Base-by-base conservation (phyloP, 805 yeast species). In the Metschnikowia gelsemii region DNA sequence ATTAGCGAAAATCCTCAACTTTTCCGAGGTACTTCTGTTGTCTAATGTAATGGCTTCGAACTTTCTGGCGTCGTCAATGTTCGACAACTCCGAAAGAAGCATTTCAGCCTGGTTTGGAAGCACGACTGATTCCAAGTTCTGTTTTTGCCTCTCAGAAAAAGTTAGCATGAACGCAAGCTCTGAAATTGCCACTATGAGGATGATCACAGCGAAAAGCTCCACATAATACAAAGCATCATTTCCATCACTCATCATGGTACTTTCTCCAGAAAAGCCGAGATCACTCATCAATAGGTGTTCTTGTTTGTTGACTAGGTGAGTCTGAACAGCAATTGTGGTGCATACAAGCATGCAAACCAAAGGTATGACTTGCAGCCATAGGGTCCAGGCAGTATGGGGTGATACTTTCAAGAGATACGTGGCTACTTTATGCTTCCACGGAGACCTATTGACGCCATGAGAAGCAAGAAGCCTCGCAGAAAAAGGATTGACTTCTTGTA, bases 1-100 rank as follows among this genome's bases (percentile, higher is more conserved):
- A 11, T 86, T 80, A 0, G 87, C 75, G n/a, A 72, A 63, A 8
- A 84, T 64, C 42, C 72, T 73, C 24, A 83, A 70, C 3, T 85
- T 71, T 57, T 87, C 95, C 35, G 85, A 63, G 18, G 68, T 62
- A 57, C 82, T 90, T 4, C 80, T 80, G 21, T 36, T 38, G 1
- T n/a, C 22, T 29, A 66, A 49, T 24, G 64, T 65, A 32, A 69
- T 60, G 14, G 54, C 45, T 32, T 66, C 64, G 47, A 69, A 66
- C 12, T 29, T 41, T 30, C 54, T 56, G 9, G 43, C 32, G 5
- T 51, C 60, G 27, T 50, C 56, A 40, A 13, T 26, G 9, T 21
- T 47, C 33, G 43, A 30, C 17, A 51, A 40, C 22, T 50, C 44
- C 5, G 44, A 34, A 12, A 40, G 20, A 34, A 20, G 9, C 3